Conservation (phyloP, 495 filamentous ascomycete genomes). For the Trypethelium eluteriae region DNA sequence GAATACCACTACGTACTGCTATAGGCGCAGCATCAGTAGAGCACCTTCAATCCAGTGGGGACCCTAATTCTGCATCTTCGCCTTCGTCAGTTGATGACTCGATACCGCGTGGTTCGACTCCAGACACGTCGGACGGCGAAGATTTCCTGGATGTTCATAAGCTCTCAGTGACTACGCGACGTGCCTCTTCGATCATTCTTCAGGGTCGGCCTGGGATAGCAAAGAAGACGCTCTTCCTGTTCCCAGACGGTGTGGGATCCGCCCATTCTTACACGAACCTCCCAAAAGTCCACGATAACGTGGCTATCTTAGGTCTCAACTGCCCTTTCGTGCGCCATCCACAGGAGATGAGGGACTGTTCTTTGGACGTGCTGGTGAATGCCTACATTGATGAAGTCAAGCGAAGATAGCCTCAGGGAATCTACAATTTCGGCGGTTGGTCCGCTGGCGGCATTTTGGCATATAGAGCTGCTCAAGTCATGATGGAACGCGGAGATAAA, state of each 20-base stretch:
- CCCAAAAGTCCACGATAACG: background rate
- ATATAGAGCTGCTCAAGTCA: slow-evolving; percentile 23
- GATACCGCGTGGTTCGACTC: background rate
- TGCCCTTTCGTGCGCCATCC: slow-evolving; percentile 7
- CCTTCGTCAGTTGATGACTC: slow-evolving; percentile 28
- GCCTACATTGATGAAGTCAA: background rate
- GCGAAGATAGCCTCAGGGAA: background rate
- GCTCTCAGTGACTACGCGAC: background rate
- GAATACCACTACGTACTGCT: background rate
- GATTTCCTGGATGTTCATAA: slow-evolving; percentile 1
- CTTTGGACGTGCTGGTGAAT: slow-evolving; percentile 17
- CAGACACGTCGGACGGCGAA: background rate
- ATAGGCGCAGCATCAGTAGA: background rate
- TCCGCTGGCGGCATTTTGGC: slow-evolving; percentile 11
- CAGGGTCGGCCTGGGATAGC: slow-evolving; percentile 43
- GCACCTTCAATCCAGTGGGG: background rate
- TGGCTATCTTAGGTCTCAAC: background rate
- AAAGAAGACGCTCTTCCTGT: slow-evolving; percentile 41
- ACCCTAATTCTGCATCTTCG: slow-evolving; percentile 17
- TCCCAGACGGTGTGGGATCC: slow-evolving; percentile 46
- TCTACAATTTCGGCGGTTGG: slow-evolving; percentile 8
- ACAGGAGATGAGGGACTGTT: slow-evolving; percentile 36
- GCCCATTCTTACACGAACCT: slow-evolving; percentile 35
- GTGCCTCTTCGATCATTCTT: slow-evolving; percentile 46
- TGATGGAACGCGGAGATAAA: slow-evolving; percentile 30